Percentiles rank a stretch among this genome's conserved stretches.
These are phyloP conservation scores for Saprolegnia parasitica DNA, from an alignment of 352 stramenopile genomes.

Conservation along the genomic window DNA sequence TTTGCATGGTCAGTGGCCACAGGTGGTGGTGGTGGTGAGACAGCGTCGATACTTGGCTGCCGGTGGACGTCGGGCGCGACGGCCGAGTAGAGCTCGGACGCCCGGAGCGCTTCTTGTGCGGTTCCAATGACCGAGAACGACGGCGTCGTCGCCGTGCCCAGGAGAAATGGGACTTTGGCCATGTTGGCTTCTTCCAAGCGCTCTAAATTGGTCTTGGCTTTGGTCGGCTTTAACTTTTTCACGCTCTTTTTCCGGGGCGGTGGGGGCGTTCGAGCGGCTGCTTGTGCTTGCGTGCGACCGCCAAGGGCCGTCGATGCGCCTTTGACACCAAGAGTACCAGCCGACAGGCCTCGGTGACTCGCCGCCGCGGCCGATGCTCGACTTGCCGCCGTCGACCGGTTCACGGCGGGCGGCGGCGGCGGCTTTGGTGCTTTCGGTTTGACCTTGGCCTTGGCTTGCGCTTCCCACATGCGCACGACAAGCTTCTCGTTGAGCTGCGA, in stretches of 20 bases:
- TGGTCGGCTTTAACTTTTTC: neutral
- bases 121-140: constrained; percentile 73
- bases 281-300: neutral
- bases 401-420: constrained; percentile 45
- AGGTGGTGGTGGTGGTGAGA: too few relatives aligned
- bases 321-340: neutral
- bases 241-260: constrained; percentile 38
- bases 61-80: constrained; percentile 19
- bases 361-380: constrained; percentile 35
- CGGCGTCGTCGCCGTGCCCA: constrained; percentile 47
- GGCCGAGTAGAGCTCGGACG: constrained; percentile 42
- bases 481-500: constrained; percentile 72
- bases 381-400: constrained; percentile 53
- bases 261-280: constrained; percentile 17
- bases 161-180: constrained; percentile 63
- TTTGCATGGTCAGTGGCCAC: too few relatives aligned
- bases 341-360: constrained; percentile 26
- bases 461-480: constrained; percentile 56
- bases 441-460: constrained; percentile 47
- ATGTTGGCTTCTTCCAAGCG: constrained; percentile 60
- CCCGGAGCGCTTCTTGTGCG: constrained; percentile 62
- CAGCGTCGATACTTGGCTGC: neutral
- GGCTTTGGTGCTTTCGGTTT: constrained; percentile 40
- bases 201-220: constrained; percentile 51
- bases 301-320: constrained; percentile 1